A percentile compares a stretch with the other conserved stretches of the same genome.
These are phyloP conservation scores for Gillenia trifoliata DNA, from an alignment of 306 rosid genomes.

Conservation along the genomic window DNA sequence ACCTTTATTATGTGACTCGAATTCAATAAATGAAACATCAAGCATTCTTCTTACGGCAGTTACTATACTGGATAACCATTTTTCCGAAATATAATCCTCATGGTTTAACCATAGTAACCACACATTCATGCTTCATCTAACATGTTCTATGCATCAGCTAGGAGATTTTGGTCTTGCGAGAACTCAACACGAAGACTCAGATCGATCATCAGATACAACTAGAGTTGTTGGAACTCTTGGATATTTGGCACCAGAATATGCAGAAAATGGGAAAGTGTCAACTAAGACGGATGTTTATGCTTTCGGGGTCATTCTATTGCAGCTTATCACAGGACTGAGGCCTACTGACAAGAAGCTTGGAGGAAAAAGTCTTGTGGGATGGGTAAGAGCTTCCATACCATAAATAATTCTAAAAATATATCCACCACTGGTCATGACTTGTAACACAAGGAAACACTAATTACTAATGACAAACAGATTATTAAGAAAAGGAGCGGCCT, in stretches of 20 bases:
- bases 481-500: not conserved
- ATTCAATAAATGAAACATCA: not conserved
- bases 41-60: not conserved
- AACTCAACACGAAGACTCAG: constrained; percentile 43
- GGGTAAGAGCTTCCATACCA: constrained; percentile 52
- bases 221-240: constrained; percentile 80
- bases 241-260: constrained; percentile 93
- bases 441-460: not conserved
- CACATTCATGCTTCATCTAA: constrained; percentile 11
- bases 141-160: constrained; percentile 36
- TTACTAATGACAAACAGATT: not conserved
- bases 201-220: constrained; percentile 49
- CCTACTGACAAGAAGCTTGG: constrained; percentile 63
- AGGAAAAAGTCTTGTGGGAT: constrained; percentile 85
- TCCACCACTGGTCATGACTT: not conserved
- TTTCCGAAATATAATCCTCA: not conserved
- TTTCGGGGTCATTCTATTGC: constrained; percentile 74
- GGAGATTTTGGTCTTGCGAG: constrained; percentile 94
- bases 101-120: not conserved
- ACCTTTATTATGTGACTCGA: not conserved
- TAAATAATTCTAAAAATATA: not conserved
- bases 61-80: not conserved
- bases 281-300: constrained; percentile 83
- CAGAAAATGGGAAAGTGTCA: constrained; percentile 77
- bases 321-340: constrained; percentile 76